Evolutionary conservation across 2,329 filamentous ascomycete species (phyloP), one percentile per base, ranked within the genome.

Genomic region (Penicillium vulpinum): DNA sequence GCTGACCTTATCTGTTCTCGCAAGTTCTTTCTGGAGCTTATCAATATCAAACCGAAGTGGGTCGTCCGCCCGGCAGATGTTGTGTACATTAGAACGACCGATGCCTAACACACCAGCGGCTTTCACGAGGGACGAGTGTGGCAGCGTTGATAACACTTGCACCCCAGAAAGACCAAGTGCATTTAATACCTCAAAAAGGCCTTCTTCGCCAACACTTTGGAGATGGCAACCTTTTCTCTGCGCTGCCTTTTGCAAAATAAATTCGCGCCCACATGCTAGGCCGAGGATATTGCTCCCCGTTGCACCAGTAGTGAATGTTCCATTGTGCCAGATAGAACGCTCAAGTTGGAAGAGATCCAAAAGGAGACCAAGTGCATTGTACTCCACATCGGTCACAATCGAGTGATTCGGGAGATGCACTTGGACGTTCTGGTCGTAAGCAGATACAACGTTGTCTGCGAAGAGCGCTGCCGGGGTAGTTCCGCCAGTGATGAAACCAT

Each of bases 401-500:
- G 86, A 89, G 72, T 96, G 89, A 21, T 80, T 78, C 0, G 91
- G 88, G 1, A 96, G 79, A 71, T 97, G 92, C 0, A 96, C 90
- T 56, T 88, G 83, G 5, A 92, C 87, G 72, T 92, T 96, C 71
- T 96, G 91, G 70, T 97, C 92, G 59, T 88, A 83, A 9, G 85
- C 83, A 5, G 87, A 87, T 59, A 93, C 91, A n/a, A 96, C 76
- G 62, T 91, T 89, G 72, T 97, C 93, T 1, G 91, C 92, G 52
- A 90, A 84, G 64, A 88, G 83, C 31, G 92, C 92, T 24, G 91
- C 85, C 6, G 91, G 90, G 0, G 92, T 89, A 8, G 83, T 80
- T 15, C 91, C 89, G 43, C 93, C 93, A 0, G 88, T 96, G 6
- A 97, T 89, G 71, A 97, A 96, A 57, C 91, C 92, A 72, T 91